phyloP scores from a whole-genome alignment of 1,284 basidiomycete genomes.

The Inonotus hispidus region DNA sequence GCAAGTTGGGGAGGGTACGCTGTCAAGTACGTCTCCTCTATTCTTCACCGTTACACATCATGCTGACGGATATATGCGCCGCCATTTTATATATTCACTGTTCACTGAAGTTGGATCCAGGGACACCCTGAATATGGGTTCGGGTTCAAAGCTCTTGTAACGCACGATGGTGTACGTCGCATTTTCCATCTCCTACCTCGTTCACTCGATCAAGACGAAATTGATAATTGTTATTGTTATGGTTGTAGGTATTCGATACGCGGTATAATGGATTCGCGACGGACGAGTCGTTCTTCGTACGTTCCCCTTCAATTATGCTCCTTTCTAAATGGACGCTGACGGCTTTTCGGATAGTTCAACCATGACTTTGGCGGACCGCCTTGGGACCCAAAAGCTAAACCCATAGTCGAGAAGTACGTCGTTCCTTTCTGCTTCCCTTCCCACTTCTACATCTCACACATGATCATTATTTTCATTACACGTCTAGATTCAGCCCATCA shows the following conservation, averaged over 20 bases:
- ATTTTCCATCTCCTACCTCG: constrained; percentile 17
- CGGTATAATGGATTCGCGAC: constrained; percentile 75
- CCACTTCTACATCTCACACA: neutral
- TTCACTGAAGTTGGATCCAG: constrained; percentile 76
- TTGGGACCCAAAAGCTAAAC: constrained; percentile 60
- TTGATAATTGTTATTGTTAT: neutral
- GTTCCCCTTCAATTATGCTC: constrained; percentile 24
- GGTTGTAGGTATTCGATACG: constrained; percentile 56
- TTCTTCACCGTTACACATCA: neutral
- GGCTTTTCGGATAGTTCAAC: constrained; percentile 52
- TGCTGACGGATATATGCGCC: neutral
- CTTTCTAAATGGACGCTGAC: neutral
- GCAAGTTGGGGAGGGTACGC: constrained; percentile 82
- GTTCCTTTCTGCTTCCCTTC: neutral
- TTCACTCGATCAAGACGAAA: neutral
- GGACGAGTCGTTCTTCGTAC: constrained; percentile 82
- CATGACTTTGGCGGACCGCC: constrained; percentile 80
- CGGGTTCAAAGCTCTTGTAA: constrained; percentile 84
- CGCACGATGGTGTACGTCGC: constrained; percentile 74
- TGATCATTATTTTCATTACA: neutral
- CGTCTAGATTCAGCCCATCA: constrained; percentile 57
- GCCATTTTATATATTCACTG: too few relatives aligned
- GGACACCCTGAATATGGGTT: constrained; percentile 84
- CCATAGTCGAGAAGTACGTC: constrained; percentile 50
- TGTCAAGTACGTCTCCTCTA: constrained; percentile 53